Evolutionary conservation across 805 yeast species (phyloP), one percentile per base, ranked within the genome.

Genomic region (Metschnikowia aberdeeniae): DNA sequence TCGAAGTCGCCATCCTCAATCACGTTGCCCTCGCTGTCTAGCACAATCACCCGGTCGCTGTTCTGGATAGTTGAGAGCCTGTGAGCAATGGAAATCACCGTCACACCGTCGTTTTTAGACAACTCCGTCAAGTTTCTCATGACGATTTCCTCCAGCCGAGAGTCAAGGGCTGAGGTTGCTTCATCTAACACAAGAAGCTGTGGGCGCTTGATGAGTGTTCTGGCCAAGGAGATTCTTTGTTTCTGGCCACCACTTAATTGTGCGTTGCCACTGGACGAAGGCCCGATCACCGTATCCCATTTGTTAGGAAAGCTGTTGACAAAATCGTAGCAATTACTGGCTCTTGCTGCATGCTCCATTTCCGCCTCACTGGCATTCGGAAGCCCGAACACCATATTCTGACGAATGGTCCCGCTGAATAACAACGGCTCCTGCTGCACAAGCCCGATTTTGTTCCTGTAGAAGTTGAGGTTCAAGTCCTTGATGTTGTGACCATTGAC

Each of bases 171-270:
- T 29, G 96, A 86, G 0, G 98, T 92, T 11, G 97, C 96, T 62
- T 92, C 98, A 62, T 92, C 98, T 47, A 92, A 67, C 28, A 92
- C 80, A 46, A 92, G 68, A n/a, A 92, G 75, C 6, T 83, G 75
- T 2, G 98, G 97, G 36, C 82, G 75, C 42, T 86, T 72, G 42
- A 92, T 73, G 42, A 92, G 73, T 0, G 97, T 88, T 49, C 98
- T 75, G 1, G 97, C 97, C 46, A 92, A 73, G 6, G 97, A 95
- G 36, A 92, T 82, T 55, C 98, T 72, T 63, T 92, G 98, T 67
- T 86, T 87, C 63, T 92, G 98, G 12, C 98, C 98, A 17, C 97
- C 98, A 49, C 95, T 85, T 44, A 92, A 71, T 59, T 89, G 96
- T 1, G 75, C 67, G 0, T 95, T 77, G 13, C 95, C 93, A 44